Conservation (phyloP, 768 basidiomycete genomes). For the Hemileccinum impolitum region DNA sequence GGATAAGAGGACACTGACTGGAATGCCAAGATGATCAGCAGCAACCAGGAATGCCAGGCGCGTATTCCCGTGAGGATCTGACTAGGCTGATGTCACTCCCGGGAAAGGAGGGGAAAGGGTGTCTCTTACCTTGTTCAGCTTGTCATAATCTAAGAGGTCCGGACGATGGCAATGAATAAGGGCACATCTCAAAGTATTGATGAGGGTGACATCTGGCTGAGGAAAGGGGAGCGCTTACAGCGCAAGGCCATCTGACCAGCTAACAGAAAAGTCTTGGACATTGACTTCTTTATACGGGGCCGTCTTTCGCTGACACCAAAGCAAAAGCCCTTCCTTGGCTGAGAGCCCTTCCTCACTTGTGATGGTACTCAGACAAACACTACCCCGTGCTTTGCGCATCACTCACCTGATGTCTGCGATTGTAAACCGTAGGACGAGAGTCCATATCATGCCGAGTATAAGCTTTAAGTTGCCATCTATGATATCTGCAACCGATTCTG, state of each 20-base stretch:
- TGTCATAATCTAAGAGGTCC: constrained; percentile 87
- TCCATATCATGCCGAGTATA: constrained; percentile 99
- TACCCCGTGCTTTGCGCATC: not conserved
- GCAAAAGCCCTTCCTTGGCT: constrained; percentile 92
- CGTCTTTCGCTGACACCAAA: constrained; percentile 99
- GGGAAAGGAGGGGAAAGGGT: not conserved
- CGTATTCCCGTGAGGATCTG: constrained; percentile 79
- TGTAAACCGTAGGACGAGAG: constrained; percentile 92
- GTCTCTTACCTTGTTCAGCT: constrained; percentile 69
- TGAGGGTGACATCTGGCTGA: constrained; percentile 7
- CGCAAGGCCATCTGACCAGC: constrained; percentile 95
- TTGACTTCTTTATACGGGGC: constrained; percentile 86
- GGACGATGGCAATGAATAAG: constrained; percentile 97
- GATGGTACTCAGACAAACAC: constrained; percentile 9
- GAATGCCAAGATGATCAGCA: constrained; percentile 84
- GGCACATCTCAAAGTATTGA: constrained; percentile 67
- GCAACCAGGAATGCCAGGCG: constrained; percentile 85
- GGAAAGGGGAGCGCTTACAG: constrained; percentile 52
- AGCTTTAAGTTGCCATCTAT: constrained; percentile 99
- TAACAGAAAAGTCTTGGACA: constrained; percentile 88
- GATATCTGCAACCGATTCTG: constrained; percentile 61
- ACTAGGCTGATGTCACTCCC: constrained; percentile 37
- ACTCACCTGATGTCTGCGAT: constrained; percentile 96
- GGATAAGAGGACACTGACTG: constrained; percentile 50
- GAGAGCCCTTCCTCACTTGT: constrained; percentile 95